These are phyloP conservation scores for Neofusicoccum umdonicola DNA, from an alignment of 2,329 filamentous ascomycete genomes.

Conservation along the genomic window DNA sequence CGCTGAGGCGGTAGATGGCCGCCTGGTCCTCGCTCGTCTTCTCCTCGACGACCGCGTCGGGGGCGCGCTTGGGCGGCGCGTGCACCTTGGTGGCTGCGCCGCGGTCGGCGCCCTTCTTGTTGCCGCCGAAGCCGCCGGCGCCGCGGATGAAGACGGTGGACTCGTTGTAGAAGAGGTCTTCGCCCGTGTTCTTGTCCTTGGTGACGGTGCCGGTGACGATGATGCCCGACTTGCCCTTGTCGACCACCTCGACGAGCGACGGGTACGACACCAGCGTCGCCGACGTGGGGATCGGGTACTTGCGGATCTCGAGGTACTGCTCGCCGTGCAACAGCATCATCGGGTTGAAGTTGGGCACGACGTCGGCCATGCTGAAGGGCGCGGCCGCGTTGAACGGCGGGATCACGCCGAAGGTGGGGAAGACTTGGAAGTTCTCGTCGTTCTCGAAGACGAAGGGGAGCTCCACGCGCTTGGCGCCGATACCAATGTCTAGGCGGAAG, in stretches of 20 bases:
- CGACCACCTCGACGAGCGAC: slow-evolving; percentile 86
- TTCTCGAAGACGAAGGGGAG: slow-evolving; percentile 88
- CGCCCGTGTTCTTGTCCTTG: slow-evolving; percentile 77
- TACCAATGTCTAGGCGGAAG: slow-evolving; percentile 62
- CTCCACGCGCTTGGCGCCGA: slow-evolving; percentile 88
- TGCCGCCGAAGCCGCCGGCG: slow-evolving; percentile 84
- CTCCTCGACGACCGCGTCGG: slow-evolving; percentile 82
- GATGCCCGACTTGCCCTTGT: slow-evolving; percentile 89
- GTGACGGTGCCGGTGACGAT: slow-evolving; percentile 79
- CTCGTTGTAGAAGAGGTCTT: slow-evolving; percentile 97
- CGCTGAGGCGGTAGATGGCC: slow-evolving; percentile 86
- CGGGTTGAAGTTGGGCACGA: slow-evolving; percentile 93
- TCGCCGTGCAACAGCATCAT: slow-evolving; percentile 99
- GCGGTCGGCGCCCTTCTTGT: slow-evolving; percentile 71
- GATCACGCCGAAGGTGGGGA: slow-evolving; percentile 94
- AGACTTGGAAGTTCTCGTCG: slow-evolving; percentile 84
- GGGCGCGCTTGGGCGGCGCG: slow-evolving; percentile 64
- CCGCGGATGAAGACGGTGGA: slow-evolving; percentile 89
- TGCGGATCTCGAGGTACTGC: slow-evolving; percentile 93
- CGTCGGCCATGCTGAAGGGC: slow-evolving; percentile 75
- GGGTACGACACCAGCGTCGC: slow-evolving; percentile 73
- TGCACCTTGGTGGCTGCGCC: slow-evolving; percentile 79
- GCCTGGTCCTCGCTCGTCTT: slow-evolving; percentile 88
- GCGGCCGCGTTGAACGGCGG: slow-evolving; percentile 84
- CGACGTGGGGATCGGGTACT: slow-evolving; percentile 85